Evolutionary conservation across 768 basidiomycete genomes (phyloP).

Genomic region (Suillus discolor): DNA sequence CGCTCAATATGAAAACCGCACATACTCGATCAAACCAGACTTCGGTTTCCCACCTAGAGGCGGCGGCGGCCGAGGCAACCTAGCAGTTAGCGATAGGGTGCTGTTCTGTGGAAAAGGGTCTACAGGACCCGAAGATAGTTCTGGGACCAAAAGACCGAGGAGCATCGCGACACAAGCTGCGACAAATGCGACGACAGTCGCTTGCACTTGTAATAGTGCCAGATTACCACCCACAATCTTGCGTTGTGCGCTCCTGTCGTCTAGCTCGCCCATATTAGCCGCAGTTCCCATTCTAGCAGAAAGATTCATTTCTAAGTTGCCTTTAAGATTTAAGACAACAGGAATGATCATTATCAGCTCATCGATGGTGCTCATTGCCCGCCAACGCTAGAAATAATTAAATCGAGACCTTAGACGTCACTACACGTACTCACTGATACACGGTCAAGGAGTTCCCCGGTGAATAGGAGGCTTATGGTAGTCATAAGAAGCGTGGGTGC

Average conservation of each 20-base stretch:
- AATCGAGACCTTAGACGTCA: slow-evolving; percentile 11
- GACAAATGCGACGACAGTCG: slow-evolving; percentile 83
- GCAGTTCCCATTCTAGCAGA: slow-evolving; percentile 95
- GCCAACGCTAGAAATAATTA: slow-evolving; percentile 63
- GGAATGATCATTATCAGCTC: slow-evolving; percentile 97
- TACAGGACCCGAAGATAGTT: slow-evolving; percentile 17
- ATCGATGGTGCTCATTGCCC: slow-evolving; percentile 85
- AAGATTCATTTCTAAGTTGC: slow-evolving; percentile 99
- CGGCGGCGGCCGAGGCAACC: slow-evolving; percentile 26
- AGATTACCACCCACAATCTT: slow-evolving; percentile 81
- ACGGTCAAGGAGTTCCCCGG: slow-evolving; percentile 86
- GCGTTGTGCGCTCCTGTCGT: slow-evolving; percentile 63
- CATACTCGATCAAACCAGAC: slow-evolving; percentile 44
- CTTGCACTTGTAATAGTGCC: slow-evolving; percentile 89
- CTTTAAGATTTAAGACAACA: slow-evolving; percentile 92
- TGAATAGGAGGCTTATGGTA: slow-evolving; percentile 82
- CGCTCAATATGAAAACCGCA: background rate
- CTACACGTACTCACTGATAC: slow-evolving; percentile 64
- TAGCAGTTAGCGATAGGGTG: slow-evolving; percentile 12
- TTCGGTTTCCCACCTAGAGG: slow-evolving; percentile 33
- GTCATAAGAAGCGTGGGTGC: slow-evolving; percentile 87
- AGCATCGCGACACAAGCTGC: slow-evolving; percentile 79
- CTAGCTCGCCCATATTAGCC: slow-evolving; percentile 91
- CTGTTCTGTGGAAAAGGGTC: slow-evolving; percentile 15
- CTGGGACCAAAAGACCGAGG: slow-evolving; percentile 65